Conservation (phyloP, 2,329 filamentous ascomycete species). For the Monosporascus sp. region DNA sequence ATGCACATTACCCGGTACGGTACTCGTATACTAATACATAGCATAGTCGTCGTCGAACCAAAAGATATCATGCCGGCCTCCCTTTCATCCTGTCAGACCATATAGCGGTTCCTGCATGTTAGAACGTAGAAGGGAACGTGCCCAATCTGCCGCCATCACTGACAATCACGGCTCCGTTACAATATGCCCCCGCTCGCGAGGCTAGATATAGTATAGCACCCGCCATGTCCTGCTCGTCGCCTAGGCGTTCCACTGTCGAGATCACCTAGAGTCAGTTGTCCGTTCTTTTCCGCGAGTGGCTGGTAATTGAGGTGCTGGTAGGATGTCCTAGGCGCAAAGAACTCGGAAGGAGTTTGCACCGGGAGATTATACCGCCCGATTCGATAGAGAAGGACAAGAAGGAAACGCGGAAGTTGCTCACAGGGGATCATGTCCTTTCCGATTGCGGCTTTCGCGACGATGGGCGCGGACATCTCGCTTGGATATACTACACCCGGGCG, state of each 20-base stretch:
- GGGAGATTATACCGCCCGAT: too few relatives aligned
- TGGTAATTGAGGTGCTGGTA: too few relatives aligned
- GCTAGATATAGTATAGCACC: constrained; percentile 62
- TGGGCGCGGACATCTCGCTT: constrained; percentile 52
- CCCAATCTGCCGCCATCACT: constrained; percentile 59
- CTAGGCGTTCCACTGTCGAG: constrained; percentile 35
- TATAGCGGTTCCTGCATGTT: constrained; percentile 4
- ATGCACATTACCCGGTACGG: too few relatives aligned
- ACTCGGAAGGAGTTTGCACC: too few relatives aligned
- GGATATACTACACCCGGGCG: constrained; percentile 43
- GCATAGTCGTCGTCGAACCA: too few relatives aligned
- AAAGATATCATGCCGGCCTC: too few relatives aligned
- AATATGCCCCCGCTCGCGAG: constrained; percentile 58
- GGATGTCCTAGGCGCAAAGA: too few relatives aligned
- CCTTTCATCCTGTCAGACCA: background rate
- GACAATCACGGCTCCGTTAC: constrained; percentile 58
- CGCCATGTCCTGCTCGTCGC: constrained; percentile 58
- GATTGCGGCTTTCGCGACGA: constrained; percentile 36
- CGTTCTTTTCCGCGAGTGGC: too few relatives aligned
- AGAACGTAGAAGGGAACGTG: constrained; percentile 51
- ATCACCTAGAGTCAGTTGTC: background rate
- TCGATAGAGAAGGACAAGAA: too few relatives aligned
- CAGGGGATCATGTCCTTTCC: constrained; percentile 47
- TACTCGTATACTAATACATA: too few relatives aligned
- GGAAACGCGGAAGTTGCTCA: constrained; percentile 19